Evolutionary conservation across 202 grass and related monocot species (phyloP).

Genomic region (Panicum virgatum): DNA sequence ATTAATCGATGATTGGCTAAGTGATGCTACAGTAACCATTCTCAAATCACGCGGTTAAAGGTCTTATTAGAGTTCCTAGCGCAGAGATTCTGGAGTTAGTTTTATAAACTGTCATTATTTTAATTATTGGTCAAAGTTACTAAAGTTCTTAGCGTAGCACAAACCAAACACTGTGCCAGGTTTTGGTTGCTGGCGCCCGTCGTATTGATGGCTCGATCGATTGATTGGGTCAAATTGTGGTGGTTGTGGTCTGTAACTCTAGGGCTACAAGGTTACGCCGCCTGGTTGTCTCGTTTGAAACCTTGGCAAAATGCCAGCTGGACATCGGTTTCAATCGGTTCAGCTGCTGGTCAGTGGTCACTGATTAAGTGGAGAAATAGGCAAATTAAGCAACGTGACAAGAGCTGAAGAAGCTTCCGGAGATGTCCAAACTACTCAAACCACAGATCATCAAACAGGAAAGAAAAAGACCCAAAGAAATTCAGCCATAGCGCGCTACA

Average conservation of each 20-base stretch:
- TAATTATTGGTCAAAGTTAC: no score
- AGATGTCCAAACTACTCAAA: constrained; percentile 4
- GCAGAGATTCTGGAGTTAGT: no score
- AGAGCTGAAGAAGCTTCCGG: constrained; percentile 22
- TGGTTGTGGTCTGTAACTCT: background rate
- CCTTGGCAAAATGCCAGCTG: background rate
- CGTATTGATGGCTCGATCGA: background rate
- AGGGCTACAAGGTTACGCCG: background rate
- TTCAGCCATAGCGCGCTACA: background rate
- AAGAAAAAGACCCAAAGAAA: background rate
- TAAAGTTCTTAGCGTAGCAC: no score
- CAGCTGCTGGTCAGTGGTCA: background rate
- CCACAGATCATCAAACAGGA: no score
- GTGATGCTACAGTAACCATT: no score
- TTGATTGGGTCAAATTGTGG: constrained; percentile 13
- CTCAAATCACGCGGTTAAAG: no score
- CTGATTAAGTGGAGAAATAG: background rate
- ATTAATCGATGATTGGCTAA: no score
- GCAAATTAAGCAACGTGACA: background rate
- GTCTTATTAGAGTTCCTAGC: no score
- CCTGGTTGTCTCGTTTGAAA: background rate
- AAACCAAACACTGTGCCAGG: no score
- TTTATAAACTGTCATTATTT: no score
- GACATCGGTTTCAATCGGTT: background rate
- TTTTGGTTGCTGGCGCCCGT: background rate